Conservation (phyloP, 306 rosid species). For the Cyamopsis tetragonoloba region DNA sequence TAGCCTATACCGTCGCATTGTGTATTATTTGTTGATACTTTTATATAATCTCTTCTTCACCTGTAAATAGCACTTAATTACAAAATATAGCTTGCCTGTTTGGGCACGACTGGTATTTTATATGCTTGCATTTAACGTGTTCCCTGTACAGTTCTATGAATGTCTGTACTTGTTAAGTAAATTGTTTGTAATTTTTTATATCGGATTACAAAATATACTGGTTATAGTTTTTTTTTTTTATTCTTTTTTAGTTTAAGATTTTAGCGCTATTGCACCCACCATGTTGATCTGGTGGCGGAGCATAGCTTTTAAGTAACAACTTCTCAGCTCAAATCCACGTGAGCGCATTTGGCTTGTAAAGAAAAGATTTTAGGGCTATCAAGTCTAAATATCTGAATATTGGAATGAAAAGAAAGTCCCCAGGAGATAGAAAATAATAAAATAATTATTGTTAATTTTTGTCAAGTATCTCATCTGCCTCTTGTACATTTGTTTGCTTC, state of each 20-base stretch:
- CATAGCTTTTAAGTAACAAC: too few species aligned
- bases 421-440: neutral
- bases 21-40: conserved; percentile 1
- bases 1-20: conserved; percentile 1
- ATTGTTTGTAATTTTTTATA: neutral
- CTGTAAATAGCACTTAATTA: neutral
- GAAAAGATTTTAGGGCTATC: neutral
- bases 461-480: neutral
- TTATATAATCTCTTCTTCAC: neutral
- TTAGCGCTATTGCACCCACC: too few species aligned
- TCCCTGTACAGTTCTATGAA: neutral
- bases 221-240: neutral
- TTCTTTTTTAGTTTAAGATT: neutral
- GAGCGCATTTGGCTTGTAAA: too few species aligned
- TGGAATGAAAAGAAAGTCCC: neutral
- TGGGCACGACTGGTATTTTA: neutral
- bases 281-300: too few species aligned
- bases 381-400: conserved; percentile 15
- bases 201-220: neutral
- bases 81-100: conserved; percentile 8
- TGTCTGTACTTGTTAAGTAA: neutral
- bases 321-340: too few species aligned
- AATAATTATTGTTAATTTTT: neutral
- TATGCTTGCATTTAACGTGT: conserved; percentile 1
- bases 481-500: neutral